Base-by-base conservation (phyloP, 176 grass and related monocot species). In the Oryza longistaminata region DNA sequence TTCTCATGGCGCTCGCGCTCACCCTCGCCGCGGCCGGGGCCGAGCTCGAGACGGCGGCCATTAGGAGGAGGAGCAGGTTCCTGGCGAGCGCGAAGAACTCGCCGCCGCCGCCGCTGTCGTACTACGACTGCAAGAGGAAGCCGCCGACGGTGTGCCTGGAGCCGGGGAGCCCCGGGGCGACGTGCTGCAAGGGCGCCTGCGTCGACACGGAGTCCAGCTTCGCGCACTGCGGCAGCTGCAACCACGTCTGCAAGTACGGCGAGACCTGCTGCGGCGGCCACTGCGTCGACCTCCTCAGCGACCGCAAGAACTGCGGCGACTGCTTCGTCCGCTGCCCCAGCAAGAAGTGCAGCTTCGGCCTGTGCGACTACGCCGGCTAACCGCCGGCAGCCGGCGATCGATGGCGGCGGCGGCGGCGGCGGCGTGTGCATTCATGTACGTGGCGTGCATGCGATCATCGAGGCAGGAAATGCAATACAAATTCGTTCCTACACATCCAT, bases 1-100 rank as follows among this genome's bases (percentile, higher is more conserved):
- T 87, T 87, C 89, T 90, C 89, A 84, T 90, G 89, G 85, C 89
- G 70, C 69, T 90, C 75, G 74, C 74, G 67, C 13, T 78, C 67
- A 27, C 70, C 14, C 19, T 81, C 76, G 0, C 81, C 70, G 0
- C 7, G 1, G n/a, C 12, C 58, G 9, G 29, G 29, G 29, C 29
- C 29, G 29, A 31, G 29, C 29, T 31, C 0, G 29, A 31, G 29
- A 31, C 7, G 1, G n/a, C 48, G 14, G 14, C 26, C 0, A 0
- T 4, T 1, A 37, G 35, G 7, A 37, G 35, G 35, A 37, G 35
- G 35, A 40, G 89, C 81, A 81, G 89, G 39, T 90, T 90, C 85
- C 85, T 87, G 9, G 85, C 80, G 10, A 14, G 1, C 35, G 9
- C 5, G 22, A 37, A 48, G 21, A 3, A 25, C 5, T 5, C 79